phyloP scores from a whole-genome alignment of 129 eudicot species.

The Artemisia annua region DNA sequence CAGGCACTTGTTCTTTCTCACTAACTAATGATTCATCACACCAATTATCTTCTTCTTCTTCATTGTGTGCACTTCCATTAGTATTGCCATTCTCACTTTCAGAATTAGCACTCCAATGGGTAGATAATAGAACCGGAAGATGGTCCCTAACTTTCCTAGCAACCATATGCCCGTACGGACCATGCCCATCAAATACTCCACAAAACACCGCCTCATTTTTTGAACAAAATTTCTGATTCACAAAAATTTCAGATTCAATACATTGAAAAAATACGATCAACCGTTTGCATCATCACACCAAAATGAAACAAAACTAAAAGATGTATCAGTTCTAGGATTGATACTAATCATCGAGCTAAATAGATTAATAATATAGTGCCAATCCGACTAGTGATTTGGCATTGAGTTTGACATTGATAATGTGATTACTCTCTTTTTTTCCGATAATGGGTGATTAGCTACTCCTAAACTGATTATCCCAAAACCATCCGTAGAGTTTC shows the following conservation, averaged over 20 bases:
- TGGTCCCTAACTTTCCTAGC: slow-evolving; percentile 83
- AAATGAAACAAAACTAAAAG: neutral
- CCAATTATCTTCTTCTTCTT: slow-evolving; percentile 56
- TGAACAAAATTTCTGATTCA: slow-evolving; percentile 74
- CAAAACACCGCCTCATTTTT: slow-evolving; percentile 70
- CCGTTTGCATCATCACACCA: neutral
- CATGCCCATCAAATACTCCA: slow-evolving; percentile 98
- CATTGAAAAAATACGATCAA: neutral
- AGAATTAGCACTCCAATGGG: slow-evolving; percentile 56
- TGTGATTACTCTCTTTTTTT: too few relatives aligned
- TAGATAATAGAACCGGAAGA: slow-evolving; percentile 65
- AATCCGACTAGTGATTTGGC: too few relatives aligned
- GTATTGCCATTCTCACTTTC: slow-evolving; percentile 40
- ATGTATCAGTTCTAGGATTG: neutral
- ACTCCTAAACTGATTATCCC: neutral
- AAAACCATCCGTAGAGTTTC: neutral
- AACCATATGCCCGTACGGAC: slow-evolving; percentile 95
- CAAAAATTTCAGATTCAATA: slow-evolving; percentile 39
- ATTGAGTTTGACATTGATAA: too few relatives aligned
- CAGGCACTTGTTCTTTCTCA: slow-evolving; percentile 58
- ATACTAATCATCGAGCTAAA: neutral
- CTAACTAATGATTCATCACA: slow-evolving; percentile 52
- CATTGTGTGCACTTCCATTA: slow-evolving; percentile 39
- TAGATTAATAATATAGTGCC: neutral
- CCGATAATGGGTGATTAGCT: neutral